Conservation (phyloP, 257 asterid species). For the Plectranthus barbatus region DNA sequence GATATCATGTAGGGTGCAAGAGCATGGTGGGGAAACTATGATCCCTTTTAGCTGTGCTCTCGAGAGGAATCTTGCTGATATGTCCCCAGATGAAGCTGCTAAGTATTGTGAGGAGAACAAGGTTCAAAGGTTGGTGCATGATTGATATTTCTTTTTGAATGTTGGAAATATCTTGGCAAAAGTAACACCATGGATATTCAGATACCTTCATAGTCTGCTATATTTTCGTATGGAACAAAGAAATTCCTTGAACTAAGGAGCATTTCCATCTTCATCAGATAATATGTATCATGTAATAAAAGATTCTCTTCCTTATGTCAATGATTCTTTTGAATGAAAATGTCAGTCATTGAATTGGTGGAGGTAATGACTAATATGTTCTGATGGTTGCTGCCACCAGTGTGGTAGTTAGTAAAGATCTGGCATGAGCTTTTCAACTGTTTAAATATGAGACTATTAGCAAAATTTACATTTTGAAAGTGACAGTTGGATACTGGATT, state of each 20-base stretch:
- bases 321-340: not conserved
- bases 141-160: not conserved
- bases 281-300: not conserved
- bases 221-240: not conserved
- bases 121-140: slow-evolving; percentile 65
- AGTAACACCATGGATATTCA: not conserved
- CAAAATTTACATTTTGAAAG: not conserved
- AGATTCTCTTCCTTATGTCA: not conserved
- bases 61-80: slow-evolving; percentile 86
- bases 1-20: slow-evolving; percentile 76
- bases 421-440: not conserved
- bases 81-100: slow-evolving; percentile 77
- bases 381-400: not conserved
- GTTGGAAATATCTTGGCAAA: not conserved
- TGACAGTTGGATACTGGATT: not conserved
- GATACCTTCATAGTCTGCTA: not conserved
- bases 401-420: not conserved
- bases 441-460: not conserved
- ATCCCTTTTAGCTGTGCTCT: slow-evolving; percentile 90
- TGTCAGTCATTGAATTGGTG: not conserved
- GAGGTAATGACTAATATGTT: not conserved
- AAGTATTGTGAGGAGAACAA: slow-evolving; percentile 95
- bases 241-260: not conserved
- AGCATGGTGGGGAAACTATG: slow-evolving; percentile 91
- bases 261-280: not conserved